phyloP scores from a whole-genome alignment of 2,329 filamentous ascomycete species.

The Rachicladosporium sp. region DNA sequence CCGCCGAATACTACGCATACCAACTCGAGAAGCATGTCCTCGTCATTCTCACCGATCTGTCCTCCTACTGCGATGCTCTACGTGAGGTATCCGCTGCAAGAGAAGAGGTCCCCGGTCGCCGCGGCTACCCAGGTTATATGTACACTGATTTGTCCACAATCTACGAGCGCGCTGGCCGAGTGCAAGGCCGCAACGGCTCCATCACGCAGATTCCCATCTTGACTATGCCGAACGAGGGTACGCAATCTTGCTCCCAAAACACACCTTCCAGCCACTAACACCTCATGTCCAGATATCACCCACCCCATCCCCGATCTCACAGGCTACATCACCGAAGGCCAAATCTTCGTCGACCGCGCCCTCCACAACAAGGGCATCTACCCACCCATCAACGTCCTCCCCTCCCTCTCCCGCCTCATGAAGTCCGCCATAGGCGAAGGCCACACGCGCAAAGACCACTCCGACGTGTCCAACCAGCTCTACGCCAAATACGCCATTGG shows the following conservation, averaged over 20 bases:
- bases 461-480: slow-evolving; percentile 97
- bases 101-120: slow-evolving; percentile 97
- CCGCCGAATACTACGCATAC: slow-evolving; percentile 99
- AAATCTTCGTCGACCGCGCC: slow-evolving; percentile 93
- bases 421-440: slow-evolving; percentile 98
- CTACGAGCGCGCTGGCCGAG: slow-evolving; percentile 97
- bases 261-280: not conserved
- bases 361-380: slow-evolving; percentile 95
- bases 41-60: slow-evolving; percentile 95
- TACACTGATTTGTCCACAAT: slow-evolving; percentile 99
- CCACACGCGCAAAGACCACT: slow-evolving; percentile 91
- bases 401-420: slow-evolving; percentile 97
- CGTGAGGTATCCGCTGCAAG: slow-evolving; percentile 96
- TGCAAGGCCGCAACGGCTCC: slow-evolving; percentile 89
- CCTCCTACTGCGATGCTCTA: slow-evolving; percentile 95
- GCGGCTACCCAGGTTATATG: slow-evolving; percentile 99
- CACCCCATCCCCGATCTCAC: slow-evolving; percentile 98
- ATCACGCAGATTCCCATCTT: slow-evolving; percentile 98
- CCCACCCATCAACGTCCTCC: slow-evolving; percentile 96
- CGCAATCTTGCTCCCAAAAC: slow-evolving; percentile 7
- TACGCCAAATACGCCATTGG: slow-evolving; percentile 99
- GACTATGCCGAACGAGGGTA: slow-evolving; percentile 97
- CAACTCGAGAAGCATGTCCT: slow-evolving; percentile 99
- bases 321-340: slow-evolving; percentile 97
- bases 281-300: slow-evolving; percentile 58